A percentile compares a stretch with the other conserved stretches of the same genome.
Conservation (phyloP, 2,329 filamentous ascomycete species). For the Westerdykella sp. region DNA sequence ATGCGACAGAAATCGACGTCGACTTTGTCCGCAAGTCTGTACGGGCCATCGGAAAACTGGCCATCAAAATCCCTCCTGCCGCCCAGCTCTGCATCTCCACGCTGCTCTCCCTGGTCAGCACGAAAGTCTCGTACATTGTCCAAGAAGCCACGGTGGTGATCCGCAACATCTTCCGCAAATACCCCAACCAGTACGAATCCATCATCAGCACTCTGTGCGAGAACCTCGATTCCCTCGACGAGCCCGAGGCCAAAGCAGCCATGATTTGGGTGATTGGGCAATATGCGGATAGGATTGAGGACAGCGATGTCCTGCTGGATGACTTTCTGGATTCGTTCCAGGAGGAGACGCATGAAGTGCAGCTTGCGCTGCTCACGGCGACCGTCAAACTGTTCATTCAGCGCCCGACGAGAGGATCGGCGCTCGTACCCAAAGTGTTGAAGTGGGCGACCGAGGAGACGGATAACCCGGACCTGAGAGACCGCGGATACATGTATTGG, state of each 20-base stretch:
- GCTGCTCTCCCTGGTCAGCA: constrained; percentile 84
- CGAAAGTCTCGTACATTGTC: constrained; percentile 98
- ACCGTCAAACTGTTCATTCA: constrained; percentile 98
- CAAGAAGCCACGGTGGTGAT: constrained; percentile 99
- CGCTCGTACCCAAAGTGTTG: constrained; percentile 86
- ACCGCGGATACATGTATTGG: constrained; percentile 99
- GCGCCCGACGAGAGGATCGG: constrained; percentile 86
- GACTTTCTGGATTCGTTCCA: constrained; percentile 92
- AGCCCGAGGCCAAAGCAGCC: constrained; percentile 94
- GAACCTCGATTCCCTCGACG: constrained; percentile 91
- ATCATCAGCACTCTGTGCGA: constrained; percentile 95
- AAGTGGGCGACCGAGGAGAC: constrained; percentile 99
- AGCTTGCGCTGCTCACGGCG: constrained; percentile 86
- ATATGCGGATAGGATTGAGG: constrained; percentile 95
- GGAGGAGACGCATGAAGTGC: constrained; percentile 92
- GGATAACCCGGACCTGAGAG: constrained; percentile 94
- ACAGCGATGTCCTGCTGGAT: constrained; percentile 86
- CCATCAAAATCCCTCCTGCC: constrained; percentile 97
- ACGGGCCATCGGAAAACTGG: constrained; percentile 92
- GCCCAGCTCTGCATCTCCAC: constrained; percentile 88
- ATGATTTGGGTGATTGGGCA: constrained; percentile 99
- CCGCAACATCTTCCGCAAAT: constrained; percentile 98
- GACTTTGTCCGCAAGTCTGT: constrained; percentile 98
- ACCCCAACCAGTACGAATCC: constrained; percentile 96
- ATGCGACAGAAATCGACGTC: constrained; percentile 96